Evolutionary conservation across 257 asterid genomes (phyloP).

Genomic region (Apocynum venetum): DNA sequence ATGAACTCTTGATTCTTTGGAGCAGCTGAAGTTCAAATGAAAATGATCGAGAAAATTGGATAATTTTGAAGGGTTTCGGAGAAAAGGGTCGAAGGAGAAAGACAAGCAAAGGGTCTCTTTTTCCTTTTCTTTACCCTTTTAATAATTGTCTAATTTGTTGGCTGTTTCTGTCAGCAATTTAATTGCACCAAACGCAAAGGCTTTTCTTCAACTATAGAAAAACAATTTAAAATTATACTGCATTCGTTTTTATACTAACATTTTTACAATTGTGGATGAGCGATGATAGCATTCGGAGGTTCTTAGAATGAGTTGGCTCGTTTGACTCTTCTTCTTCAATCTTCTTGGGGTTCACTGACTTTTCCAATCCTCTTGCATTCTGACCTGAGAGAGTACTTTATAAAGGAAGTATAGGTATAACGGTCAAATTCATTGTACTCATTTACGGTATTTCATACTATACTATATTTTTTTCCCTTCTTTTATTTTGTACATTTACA

Average conservation of each 20-base stretch:
- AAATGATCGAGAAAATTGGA: not conserved
- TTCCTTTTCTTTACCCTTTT: not conserved
- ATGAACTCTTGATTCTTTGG: not conserved
- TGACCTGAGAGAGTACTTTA: not conserved
- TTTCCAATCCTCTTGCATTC: not conserved
- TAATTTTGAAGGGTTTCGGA: not conserved
- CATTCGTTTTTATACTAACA: not conserved
- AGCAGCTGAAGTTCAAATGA: slow-evolving; percentile 5
- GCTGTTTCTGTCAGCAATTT: not conserved
- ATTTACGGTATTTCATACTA: no score
- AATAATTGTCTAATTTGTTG: not conserved
- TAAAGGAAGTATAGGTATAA: not conserved
- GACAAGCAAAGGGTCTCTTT: not conserved
- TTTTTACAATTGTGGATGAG: not conserved
- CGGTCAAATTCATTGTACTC: not conserved
- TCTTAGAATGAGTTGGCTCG: not conserved
- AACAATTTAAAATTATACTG: not conserved
- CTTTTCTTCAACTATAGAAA: not conserved
- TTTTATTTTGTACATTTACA: no score
- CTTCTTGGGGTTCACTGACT: not conserved
- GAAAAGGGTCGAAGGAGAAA: not conserved
- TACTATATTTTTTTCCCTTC: no score
- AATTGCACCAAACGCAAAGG: slow-evolving; percentile 14
- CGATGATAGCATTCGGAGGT: not conserved
- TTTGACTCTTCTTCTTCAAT: no score